Conservation (phyloP, 2,329 filamentous ascomycete species). For the Botryosphaeria dothidea region DNA sequence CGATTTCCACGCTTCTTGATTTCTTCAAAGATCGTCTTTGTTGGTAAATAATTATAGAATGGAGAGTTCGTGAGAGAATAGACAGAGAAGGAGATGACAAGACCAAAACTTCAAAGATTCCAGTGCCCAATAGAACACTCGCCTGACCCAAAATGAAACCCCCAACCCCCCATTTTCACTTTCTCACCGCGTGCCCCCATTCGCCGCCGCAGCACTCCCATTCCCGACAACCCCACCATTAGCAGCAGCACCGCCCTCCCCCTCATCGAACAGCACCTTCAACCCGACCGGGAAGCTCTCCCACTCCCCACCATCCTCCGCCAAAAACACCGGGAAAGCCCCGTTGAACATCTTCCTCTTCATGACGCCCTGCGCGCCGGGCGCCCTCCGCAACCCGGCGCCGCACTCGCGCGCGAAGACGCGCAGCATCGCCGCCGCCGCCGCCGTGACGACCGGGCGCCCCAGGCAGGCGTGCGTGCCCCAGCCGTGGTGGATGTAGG, state of each 20-base stretch:
- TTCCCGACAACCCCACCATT: not conserved
- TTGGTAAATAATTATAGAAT: no score
- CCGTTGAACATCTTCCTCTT: not conserved
- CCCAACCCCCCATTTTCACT: no score
- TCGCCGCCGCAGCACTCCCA: not conserved
- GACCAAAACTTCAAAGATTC: no score
- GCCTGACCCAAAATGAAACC: no score
- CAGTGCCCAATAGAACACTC: no score
- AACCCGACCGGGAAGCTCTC: not conserved
- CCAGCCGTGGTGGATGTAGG: constrained; percentile 35
- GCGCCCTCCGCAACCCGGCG: not conserved
- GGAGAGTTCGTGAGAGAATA: no score
- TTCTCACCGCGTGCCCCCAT: not conserved
- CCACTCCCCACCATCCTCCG: not conserved
- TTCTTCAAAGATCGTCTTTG: no score
- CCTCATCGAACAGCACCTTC: not conserved
- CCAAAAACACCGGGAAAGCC: not conserved
- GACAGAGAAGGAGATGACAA: no score
- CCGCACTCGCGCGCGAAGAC: constrained; percentile 31
- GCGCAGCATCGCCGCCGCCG: constrained; percentile 32
- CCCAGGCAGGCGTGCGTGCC: constrained; percentile 38
- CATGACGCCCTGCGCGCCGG: not conserved
- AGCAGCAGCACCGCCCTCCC: not conserved
- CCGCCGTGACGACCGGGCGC: constrained; percentile 30
- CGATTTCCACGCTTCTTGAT: no score